A percentile compares a stretch with the other conserved stretches of the same genome.
These are phyloP conservation scores for Cercospora citrullina DNA, from an alignment of 2,329 filamentous ascomycete species.

Conservation along the genomic window DNA sequence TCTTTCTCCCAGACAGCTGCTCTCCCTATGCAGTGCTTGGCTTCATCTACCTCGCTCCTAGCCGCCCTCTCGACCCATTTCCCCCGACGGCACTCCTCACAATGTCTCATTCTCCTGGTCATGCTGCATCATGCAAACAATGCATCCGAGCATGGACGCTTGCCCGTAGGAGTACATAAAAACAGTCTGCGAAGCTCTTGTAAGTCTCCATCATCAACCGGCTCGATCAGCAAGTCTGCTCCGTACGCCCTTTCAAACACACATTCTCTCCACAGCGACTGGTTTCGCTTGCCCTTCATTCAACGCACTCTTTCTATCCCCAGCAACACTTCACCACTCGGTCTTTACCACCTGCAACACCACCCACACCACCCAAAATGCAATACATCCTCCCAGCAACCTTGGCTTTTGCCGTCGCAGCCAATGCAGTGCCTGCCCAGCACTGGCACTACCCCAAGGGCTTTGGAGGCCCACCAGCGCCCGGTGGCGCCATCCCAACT, in stretches of 20 bases:
- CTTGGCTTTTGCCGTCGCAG: slow-evolving; percentile 21
- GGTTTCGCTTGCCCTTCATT: slow-evolving; percentile 19
- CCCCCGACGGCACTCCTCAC: background rate
- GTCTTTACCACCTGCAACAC: background rate
- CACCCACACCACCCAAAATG: slow-evolving; percentile 15
- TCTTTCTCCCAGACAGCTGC: background rate
- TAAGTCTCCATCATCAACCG: background rate
- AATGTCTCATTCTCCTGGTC: background rate
- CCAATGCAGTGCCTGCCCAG: slow-evolving; percentile 19
- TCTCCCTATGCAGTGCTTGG: slow-evolving; percentile 16
- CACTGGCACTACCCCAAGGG: slow-evolving; percentile 15
- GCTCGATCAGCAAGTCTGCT: background rate
- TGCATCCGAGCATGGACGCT: background rate
- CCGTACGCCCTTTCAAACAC: background rate
- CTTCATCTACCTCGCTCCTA: slow-evolving; percentile 10
- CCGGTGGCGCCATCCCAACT: background rate
- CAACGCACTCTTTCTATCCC: slow-evolving; percentile 6
- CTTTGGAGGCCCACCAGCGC: slow-evolving; percentile 4
- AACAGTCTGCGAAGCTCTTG: background rate
- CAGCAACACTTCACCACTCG: background rate
- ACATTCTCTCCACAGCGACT: slow-evolving; percentile 18
- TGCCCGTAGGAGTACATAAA: background rate
- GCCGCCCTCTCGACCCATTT: slow-evolving; percentile 11
- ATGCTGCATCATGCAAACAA: background rate
- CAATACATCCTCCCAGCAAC: slow-evolving; percentile 22